These are phyloP conservation scores for Globisporangium camurandrum DNA, from an alignment of 352 stramenopile species.

Conservation along the genomic window DNA sequence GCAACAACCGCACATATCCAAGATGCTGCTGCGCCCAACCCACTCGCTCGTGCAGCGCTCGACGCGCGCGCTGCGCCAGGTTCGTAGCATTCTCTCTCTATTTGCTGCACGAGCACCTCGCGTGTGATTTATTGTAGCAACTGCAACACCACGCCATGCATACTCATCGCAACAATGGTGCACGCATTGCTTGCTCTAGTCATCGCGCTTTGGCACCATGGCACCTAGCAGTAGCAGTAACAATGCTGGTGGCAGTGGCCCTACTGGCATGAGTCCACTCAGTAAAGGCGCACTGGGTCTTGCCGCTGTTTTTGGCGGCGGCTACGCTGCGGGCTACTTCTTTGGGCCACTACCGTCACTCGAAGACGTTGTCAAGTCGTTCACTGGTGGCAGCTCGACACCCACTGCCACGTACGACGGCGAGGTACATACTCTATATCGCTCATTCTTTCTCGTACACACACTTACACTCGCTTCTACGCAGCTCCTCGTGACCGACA, in stretches of 20 bases:
- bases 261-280: conserved; percentile 24
- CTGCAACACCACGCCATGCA: background rate
- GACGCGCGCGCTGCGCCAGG: conserved; percentile 4
- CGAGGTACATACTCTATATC: conserved; percentile 22
- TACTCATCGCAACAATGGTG: no score
- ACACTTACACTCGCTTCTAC: background rate
- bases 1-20: no score
- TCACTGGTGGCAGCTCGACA: conserved; percentile 24
- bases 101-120: no score
- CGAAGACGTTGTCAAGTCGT: conserved; percentile 34
- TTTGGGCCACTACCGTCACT: conserved; percentile 58
- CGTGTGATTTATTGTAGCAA: background rate
- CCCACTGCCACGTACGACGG: conserved; percentile 27
- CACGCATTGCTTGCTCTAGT: background rate
- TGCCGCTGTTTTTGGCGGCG: conserved; percentile 44
- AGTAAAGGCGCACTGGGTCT: conserved; percentile 39
- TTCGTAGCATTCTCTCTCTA: background rate
- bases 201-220: conserved; percentile 1
- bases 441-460: background rate
- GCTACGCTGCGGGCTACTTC: conserved; percentile 62
- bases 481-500: conserved; percentile 65
- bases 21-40: conserved; percentile 7
- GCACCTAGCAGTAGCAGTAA: background rate
- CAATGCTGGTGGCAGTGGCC: conserved; percentile 5
- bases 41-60: conserved; percentile 6